Base-by-base conservation (phyloP, 1,284 basidiomycete genomes). In the Amylostereum areolatum region DNA sequence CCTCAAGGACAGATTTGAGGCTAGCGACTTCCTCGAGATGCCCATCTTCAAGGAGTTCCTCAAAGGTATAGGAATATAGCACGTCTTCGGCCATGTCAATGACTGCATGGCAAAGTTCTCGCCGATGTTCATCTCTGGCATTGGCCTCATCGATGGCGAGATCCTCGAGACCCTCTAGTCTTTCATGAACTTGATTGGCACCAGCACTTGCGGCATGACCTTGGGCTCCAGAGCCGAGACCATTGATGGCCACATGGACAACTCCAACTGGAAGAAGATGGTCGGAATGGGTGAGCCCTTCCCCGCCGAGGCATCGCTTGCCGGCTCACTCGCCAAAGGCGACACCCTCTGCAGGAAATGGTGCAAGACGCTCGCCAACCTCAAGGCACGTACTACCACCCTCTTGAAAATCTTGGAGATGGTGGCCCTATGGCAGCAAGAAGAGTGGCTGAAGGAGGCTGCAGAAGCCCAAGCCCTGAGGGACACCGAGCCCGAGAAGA, bases 31-130 rank as follows among this genome's bases (percentile, higher is more conserved):
- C 12, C n/a, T n/a, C n/a, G 5, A 12, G 5, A 18, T 12, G 37
- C 37, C 37, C 5, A 5, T 18, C n/a, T 39, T 39, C 6, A 25
- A 39, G 27, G n/a, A 41, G 5, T 18, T 51, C 4, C 5, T 31
- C 5, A 12, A 18, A 6, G 49, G 45, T 4, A 46, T 51, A 25
- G 45, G 45, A 5, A 30, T 32, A 4, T 51, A 10, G 12, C 49
- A 51, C 34, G 33, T 51, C 27, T 32, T 42, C 40, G 49, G 49
- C 5, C 49, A 51, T 42, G 6, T 41, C 24, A 12, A 47, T n/a
- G 37, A 33, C 27, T 51, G 49, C 32, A 41, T 5, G n/a, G 24
- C 29, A 10, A 24, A 45, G 25, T 51, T 37, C 27, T 34, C 49
- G 6, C 49, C 45, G 29, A 8, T 30, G 3, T 51, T 41, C 39